Evolutionary conservation across 148 eudicot genomes (phyloP).

Genomic region (Linanthus parryae): DNA sequence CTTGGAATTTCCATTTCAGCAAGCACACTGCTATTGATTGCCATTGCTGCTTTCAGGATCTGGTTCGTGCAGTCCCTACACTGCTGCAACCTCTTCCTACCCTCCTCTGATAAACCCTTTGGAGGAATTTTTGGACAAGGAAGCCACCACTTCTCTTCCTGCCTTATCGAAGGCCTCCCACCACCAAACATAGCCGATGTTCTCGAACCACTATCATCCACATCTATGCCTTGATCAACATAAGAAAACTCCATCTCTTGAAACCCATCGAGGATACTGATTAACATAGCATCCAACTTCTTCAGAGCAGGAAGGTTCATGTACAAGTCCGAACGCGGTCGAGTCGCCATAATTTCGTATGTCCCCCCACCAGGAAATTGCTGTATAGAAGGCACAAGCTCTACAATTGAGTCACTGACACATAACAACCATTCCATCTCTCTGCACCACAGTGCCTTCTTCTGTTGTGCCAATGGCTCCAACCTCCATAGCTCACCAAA

Average conservation of each 20-base stretch:
- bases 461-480: slow-evolving; percentile 74
- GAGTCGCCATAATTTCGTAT: slow-evolving; percentile 83
- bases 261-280: slow-evolving; percentile 82
- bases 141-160: slow-evolving; percentile 99
- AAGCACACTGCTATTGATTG: slow-evolving; percentile 79
- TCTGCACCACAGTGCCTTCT: slow-evolving; percentile 88
- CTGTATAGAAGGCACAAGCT: slow-evolving; percentile 77
- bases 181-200: slow-evolving; percentile 18
- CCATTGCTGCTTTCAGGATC: slow-evolving; percentile 94
- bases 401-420: slow-evolving; percentile 92
- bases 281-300: slow-evolving; percentile 81
- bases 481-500: slow-evolving; percentile 93
- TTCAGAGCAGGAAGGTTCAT: slow-evolving; percentile 88
- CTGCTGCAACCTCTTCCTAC: slow-evolving; percentile 82
- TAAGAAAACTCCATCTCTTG: slow-evolving; percentile 80
- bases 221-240: slow-evolving; percentile 47
- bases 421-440: slow-evolving; percentile 95
- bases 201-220: slow-evolving; percentile 36
- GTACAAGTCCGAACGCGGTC: slow-evolving; percentile 77
- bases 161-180: slow-evolving; percentile 79
- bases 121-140: slow-evolving; percentile 83
- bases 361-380: slow-evolving; percentile 78
- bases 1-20: slow-evolving; percentile 94
- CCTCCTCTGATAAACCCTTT: slow-evolving; percentile 69
- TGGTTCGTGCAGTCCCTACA: slow-evolving; percentile 89